Conservation (phyloP, 441 rosid species). For the Daphne laureola region DNA sequence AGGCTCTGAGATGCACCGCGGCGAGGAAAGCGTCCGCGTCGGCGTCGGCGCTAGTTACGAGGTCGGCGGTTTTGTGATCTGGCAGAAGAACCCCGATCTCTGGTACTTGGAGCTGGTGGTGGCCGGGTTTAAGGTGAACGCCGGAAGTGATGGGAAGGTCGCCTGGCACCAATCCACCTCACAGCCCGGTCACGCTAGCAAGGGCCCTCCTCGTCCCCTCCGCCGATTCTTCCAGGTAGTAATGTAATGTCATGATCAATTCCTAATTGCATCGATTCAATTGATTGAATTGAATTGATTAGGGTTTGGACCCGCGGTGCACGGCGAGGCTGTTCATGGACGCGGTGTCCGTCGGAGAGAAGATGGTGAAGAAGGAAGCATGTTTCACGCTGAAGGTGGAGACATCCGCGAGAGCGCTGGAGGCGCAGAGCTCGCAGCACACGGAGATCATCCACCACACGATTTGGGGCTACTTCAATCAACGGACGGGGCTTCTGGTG, state of each 20-base stretch:
- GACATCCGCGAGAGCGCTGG: slow-evolving; percentile 39
- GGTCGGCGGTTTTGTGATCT: slow-evolving; percentile 73
- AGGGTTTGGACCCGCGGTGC: slow-evolving; percentile 91
- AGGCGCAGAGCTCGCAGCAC: slow-evolving; percentile 54
- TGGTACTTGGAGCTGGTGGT: slow-evolving; percentile 76
- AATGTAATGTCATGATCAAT: too few relatives aligned
- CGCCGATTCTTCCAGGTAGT: slow-evolving; percentile 79
- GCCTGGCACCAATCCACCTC: slow-evolving; percentile 82
- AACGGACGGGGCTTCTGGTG: slow-evolving; percentile 63
- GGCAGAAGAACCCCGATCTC: slow-evolving; percentile 80
- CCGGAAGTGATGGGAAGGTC: slow-evolving; percentile 80
- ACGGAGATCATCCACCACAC: slow-evolving; percentile 78
- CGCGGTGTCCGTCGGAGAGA: slow-evolving; percentile 65
- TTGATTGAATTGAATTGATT: neutral
- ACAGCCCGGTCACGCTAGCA: slow-evolving; percentile 63
- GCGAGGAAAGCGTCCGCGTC: slow-evolving; percentile 38
- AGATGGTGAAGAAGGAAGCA: slow-evolving; percentile 38
- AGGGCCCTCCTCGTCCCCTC: slow-evolving; percentile 73
- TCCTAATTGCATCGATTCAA: neutral
- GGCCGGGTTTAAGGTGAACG: slow-evolving; percentile 68
- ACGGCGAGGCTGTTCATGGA: slow-evolving; percentile 70
- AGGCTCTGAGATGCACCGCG: slow-evolving; percentile 62
- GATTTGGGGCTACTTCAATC: slow-evolving; percentile 87
- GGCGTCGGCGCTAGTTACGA: slow-evolving; percentile 41
- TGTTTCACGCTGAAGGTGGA: slow-evolving; percentile 78